phyloP scores from a whole-genome alignment of 2,329 filamentous ascomycete genomes.

The Colletotrichum caudatum region DNA sequence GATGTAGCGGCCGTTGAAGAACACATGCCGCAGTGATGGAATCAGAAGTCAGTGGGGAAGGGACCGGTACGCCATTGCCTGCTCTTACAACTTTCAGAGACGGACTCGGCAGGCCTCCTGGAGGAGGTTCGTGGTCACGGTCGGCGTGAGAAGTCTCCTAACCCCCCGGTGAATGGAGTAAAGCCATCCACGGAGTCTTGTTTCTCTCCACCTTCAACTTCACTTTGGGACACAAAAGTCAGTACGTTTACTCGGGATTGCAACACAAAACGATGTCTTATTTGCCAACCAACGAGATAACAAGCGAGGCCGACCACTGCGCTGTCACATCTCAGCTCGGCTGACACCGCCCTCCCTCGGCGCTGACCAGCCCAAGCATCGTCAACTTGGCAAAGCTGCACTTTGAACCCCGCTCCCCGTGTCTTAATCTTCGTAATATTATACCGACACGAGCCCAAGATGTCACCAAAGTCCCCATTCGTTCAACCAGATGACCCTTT shows the following conservation, averaged over 20 bases:
- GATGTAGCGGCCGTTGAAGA: neutral
- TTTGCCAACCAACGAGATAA: neutral
- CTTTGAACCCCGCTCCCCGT: neutral
- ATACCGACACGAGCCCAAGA: neutral
- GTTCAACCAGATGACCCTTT: neutral
- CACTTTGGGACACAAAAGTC: neutral
- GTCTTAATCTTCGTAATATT: slow-evolving; percentile 21
- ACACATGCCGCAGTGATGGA: neutral
- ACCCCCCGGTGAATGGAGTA: neutral
- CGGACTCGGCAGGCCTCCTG: neutral
- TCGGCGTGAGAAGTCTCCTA: too few relatives aligned
- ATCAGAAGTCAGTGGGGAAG: neutral
- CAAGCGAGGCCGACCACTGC: neutral
- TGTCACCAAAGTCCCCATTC: neutral
- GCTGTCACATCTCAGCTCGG: slow-evolving; percentile 1
- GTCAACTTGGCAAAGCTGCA: neutral
- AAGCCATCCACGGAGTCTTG: neutral
- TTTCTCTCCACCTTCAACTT: too few relatives aligned
- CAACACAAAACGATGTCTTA: neutral
- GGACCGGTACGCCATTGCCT: neutral
- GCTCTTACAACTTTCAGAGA: neutral
- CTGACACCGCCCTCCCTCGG: slow-evolving; percentile 15
- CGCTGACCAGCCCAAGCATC: neutral
- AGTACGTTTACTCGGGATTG: neutral
- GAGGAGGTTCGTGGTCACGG: too few relatives aligned